Percentiles rank a stretch among this genome's conserved stretches.
Conservation (phyloP, 306 rosid species). For the Dalbergia oliveri region DNA sequence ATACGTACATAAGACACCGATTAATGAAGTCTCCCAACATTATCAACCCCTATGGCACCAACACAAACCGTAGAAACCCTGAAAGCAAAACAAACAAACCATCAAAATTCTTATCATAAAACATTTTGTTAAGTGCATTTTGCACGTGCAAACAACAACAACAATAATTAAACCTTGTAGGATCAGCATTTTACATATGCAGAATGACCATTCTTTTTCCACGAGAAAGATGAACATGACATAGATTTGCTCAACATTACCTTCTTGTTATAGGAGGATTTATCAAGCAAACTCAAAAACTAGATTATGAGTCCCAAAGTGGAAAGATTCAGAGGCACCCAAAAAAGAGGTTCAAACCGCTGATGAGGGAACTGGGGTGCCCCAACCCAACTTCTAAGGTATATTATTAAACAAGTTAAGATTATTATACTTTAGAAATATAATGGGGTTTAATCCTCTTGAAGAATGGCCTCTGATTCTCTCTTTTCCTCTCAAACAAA, state of each 20-base stretch:
- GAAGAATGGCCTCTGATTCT: conserved; percentile 56
- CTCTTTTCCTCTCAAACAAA: conserved; percentile 43
- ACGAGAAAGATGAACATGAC: conserved; percentile 1
- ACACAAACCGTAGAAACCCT: conserved; percentile 45
- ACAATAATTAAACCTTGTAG: too few species aligned
- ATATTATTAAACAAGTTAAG: conserved; percentile 17
- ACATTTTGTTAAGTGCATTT: too few species aligned
- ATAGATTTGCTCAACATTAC: conserved; percentile 12
- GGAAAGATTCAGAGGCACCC: conserved; percentile 53
- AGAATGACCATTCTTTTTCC: background rate
- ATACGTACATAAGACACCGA: conserved; percentile 79
- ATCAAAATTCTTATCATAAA: background rate
- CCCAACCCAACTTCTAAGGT: conserved; percentile 34
- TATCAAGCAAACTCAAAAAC: background rate
- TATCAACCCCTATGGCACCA: conserved; percentile 37
- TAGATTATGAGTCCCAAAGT: conserved; percentile 4
- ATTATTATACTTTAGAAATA: conserved; percentile 51
- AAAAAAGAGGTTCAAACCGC: conserved; percentile 25
- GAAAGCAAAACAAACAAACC: conserved; percentile 42
- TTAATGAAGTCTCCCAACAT: conserved; percentile 89
- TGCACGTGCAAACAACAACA: too few species aligned
- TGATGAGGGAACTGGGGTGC: conserved; percentile 45
- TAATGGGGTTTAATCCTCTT: conserved; percentile 45
- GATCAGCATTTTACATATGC: background rate
- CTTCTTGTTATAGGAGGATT: conserved; percentile 22